Evolutionary conservation across 345 rosid genomes (phyloP).

Genomic region (Sonneratia caseolaris): DNA sequence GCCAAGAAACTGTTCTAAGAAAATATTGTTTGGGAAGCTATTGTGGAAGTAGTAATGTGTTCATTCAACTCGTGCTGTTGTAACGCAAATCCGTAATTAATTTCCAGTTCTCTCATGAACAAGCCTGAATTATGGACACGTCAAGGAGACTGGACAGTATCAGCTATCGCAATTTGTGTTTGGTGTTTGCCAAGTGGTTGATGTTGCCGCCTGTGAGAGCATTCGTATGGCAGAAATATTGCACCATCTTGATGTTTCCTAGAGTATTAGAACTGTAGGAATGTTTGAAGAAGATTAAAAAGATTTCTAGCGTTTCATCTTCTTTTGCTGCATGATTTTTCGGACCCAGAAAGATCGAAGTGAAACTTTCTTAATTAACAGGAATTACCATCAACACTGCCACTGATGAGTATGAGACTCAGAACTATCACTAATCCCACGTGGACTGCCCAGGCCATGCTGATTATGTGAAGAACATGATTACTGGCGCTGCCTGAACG

Average conservation of each 20-base stretch:
- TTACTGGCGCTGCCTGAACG: conserved; percentile 85
- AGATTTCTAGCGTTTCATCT: not conserved
- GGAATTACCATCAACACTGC: conserved; percentile 88
- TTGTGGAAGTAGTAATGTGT: not conserved
- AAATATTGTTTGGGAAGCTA: not conserved
- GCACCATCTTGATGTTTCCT: not conserved
- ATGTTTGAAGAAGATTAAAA: not conserved
- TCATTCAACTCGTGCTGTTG: not conserved
- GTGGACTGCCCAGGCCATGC: conserved; percentile 94
- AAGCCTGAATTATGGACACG: not conserved
- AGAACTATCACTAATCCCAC: conserved; percentile 82
- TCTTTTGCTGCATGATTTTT: not conserved
- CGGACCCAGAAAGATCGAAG: not conserved
- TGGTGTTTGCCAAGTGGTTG: not conserved
- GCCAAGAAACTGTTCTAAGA: not conserved
- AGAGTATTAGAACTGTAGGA: not conserved
- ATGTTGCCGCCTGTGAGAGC: not conserved
- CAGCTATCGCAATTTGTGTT: not conserved
- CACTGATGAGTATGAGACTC: conserved; percentile 87
- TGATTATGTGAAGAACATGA: conserved; percentile 88
- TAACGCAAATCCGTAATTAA: not conserved
- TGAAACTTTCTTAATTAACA: not conserved
- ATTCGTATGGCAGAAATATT: not conserved
- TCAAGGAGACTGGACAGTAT: not conserved
- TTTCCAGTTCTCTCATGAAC: not conserved